A percentile compares a stretch with the other conserved stretches of the same genome.
Conservation (phyloP, 495 filamentous ascomycete genomes). For the Xanthoparmelia taractica region DNA sequence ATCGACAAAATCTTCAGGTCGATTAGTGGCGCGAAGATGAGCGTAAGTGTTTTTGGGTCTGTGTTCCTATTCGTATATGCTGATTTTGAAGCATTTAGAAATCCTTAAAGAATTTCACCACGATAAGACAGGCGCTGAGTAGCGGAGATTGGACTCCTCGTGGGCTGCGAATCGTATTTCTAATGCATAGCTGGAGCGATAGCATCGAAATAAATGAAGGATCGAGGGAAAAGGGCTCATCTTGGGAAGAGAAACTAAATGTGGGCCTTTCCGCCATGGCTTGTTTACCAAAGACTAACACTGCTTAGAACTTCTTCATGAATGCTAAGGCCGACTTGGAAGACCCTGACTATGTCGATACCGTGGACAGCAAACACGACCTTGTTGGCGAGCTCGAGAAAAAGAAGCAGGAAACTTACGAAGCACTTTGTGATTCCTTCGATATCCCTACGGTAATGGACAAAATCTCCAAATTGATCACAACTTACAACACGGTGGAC, state of each 20-base stretch:
- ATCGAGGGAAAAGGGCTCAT: conserved; percentile 59
- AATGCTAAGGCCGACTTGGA: conserved; percentile 52
- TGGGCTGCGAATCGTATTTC: conserved; percentile 74
- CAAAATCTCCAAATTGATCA: conserved; percentile 64
- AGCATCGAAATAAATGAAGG: conserved; percentile 85
- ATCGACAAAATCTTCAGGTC: conserved; percentile 29
- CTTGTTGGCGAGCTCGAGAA: conserved; percentile 46
- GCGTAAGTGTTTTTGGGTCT: conserved; percentile 21
- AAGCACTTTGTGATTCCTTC: conserved; percentile 78
- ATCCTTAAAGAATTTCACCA: conserved; percentile 93
- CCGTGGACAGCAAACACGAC: background rate
- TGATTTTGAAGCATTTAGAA: conserved; percentile 37
- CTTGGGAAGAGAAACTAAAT: conserved; percentile 75
- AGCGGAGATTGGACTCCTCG: conserved; percentile 72
- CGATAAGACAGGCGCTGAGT: conserved; percentile 74
- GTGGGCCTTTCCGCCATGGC: background rate
- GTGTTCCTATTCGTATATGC: background rate
- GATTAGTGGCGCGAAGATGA: conserved; percentile 91
- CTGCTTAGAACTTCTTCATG: conserved; percentile 70
- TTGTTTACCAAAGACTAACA: background rate
- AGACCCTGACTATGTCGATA: conserved; percentile 13
- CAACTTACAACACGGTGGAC: conserved; percentile 59
- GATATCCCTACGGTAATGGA: conserved; percentile 74
- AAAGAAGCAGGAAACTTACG: conserved; percentile 56
- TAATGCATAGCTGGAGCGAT: conserved; percentile 83